Base-by-base conservation (phyloP, 2,329 filamentous ascomycete species). In the Lecanicillium sp. region DNA sequence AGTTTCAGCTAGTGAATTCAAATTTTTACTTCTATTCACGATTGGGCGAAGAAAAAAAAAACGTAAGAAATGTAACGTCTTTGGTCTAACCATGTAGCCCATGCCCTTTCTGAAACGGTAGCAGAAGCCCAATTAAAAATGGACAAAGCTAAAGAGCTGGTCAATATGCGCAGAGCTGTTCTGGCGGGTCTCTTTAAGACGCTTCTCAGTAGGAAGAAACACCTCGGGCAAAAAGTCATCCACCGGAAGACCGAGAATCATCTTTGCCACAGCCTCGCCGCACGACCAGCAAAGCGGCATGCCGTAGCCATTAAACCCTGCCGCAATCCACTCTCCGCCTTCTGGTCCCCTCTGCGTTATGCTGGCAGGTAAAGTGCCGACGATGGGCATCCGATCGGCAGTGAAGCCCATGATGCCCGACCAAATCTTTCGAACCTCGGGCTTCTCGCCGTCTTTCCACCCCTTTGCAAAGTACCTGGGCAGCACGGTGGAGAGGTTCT, bases 271-370 rank as follows among this genome's bases (percentile, higher is more conserved):
- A 1, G 67, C 68, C 16, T 58, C 58, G 0, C 67, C 70, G 17
- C 58, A 66, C 3, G 68, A 57, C 68, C 68, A 73, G 4, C 66
- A 65, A 51, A 64, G 65, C 3, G 63, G 61, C 67, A 73, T 72
- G 3, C 70, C 70, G 15, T 70, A 67, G 5, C 68, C 68, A 30
- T 54, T 60, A 44, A 65, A 73, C 0, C 66, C 70, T 0, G 65
- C 68, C 4, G 64, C 56, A 9, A 72, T 60, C 68, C 67, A 73
- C 45, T 73, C 68, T 6, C 60, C 59, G 0, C 51, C 47, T 3
- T 41, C 45, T 1, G 33, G 45, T 3, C 16, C 35, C 9, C 48
- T 29, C 4, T 40, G 37, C 1, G 50, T 54, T 3, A 51, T 27
- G 4, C 25, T 50, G 0, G 53, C 58, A 0, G 67, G 45, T 4